Conservation (phyloP, 2,329 filamentous ascomycete genomes). For the Cryphonectria japonica region DNA sequence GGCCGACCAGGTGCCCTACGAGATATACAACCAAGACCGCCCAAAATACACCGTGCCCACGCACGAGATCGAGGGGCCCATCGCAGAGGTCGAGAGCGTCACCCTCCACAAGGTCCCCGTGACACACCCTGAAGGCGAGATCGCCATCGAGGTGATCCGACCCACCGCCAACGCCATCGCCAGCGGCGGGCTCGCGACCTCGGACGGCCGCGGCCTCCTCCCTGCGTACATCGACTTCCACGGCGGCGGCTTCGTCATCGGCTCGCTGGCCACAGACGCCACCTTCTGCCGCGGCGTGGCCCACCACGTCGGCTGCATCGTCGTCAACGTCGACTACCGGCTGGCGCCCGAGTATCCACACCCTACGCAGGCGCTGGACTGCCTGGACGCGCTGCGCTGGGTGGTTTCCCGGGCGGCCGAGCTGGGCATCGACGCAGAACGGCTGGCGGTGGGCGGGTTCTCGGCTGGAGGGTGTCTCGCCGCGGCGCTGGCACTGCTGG, state of each 20-base stretch:
- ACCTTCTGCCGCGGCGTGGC: conserved; percentile 22
- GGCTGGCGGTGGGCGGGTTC: conserved; percentile 24
- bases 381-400: conserved; percentile 34
- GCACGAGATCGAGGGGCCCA: conserved; percentile 14
- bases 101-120: conserved; percentile 17
- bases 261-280: conserved; percentile 17
- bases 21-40: conserved; percentile 25
- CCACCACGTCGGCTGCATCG: conserved; percentile 25
- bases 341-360: conserved; percentile 24
- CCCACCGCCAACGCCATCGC: conserved; percentile 20
- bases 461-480: conserved; percentile 26
- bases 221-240: conserved; percentile 25
- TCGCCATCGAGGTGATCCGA: conserved; percentile 19
- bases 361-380: conserved; percentile 22
- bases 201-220: conserved; percentile 12
- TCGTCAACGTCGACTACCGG: conserved; percentile 26
- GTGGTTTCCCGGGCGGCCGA: conserved; percentile 35
- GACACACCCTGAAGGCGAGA: conserved; percentile 19
- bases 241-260: conserved; percentile 28
- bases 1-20: conserved; percentile 27
- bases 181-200: conserved; percentile 2
- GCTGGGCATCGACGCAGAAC: conserved; percentile 20
- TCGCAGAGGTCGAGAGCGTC: conserved; percentile 15
- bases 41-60: conserved; percentile 26
- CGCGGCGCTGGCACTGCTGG: conserved; percentile 22